A percentile compares a stretch with the other conserved stretches of the same genome.
phyloP scores from a whole-genome alignment of 371 early-diverging fungal species.

The Haplosporangium sp. region DNA sequence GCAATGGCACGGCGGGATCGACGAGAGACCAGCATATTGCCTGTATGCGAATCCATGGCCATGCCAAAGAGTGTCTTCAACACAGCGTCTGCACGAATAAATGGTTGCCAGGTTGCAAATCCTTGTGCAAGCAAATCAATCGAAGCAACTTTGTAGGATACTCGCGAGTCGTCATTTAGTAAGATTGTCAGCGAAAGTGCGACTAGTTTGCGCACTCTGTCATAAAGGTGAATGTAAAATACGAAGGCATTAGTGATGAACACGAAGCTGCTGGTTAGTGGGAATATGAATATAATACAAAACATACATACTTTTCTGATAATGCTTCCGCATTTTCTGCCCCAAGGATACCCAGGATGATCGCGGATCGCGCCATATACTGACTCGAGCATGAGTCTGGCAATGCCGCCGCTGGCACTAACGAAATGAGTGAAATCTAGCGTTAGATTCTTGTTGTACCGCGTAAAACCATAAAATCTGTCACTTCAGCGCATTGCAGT shows the following conservation, averaged over 20 bases:
- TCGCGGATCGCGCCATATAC: slow-evolving; percentile 75
- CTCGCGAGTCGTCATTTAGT: slow-evolving; percentile 64
- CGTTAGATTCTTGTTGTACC: not conserved
- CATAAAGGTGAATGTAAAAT: not conserved
- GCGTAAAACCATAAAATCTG: not conserved
- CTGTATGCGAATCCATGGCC: slow-evolving; percentile 57
- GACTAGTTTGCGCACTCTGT: slow-evolving; percentile 62
- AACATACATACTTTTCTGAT: slow-evolving; percentile 53
- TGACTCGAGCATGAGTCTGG: slow-evolving; percentile 63
- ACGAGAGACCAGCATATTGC: slow-evolving; percentile 57
- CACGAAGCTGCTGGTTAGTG: no score
- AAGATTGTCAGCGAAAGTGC: slow-evolving; percentile 70
- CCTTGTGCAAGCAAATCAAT: slow-evolving; percentile 84
- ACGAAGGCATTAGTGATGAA: no score
- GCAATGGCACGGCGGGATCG: slow-evolving; percentile 80
- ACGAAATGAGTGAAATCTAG: not conserved
- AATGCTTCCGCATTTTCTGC: slow-evolving; percentile 69
- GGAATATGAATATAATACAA: not conserved
- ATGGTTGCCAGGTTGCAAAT: slow-evolving; percentile 83
- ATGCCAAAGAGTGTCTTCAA: slow-evolving; percentile 74
- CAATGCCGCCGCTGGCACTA: slow-evolving; percentile 69
- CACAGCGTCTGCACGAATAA: slow-evolving; percentile 73
- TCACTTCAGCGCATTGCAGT: not conserved
- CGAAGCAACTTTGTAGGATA: slow-evolving; percentile 72
- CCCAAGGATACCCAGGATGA: slow-evolving; percentile 81